These are phyloP conservation scores for Schizosaccharomyces versatilis DNA, from an alignment of 1,139 yeast genomes.

Conservation along the genomic window DNA sequence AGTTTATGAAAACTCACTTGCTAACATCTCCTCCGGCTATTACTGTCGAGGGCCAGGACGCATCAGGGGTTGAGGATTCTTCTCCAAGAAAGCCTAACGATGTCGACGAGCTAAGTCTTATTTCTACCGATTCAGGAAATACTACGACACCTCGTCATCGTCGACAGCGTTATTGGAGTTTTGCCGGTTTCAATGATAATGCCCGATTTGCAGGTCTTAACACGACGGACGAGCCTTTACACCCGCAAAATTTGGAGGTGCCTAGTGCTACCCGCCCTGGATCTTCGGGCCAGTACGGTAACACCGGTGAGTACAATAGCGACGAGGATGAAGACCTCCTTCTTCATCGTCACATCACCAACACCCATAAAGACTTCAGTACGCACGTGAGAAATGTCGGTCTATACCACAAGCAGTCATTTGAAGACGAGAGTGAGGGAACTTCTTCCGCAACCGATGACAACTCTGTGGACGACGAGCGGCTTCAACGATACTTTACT, in stretches of 20 bases:
- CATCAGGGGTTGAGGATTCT: neutral
- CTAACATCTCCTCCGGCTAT: neutral
- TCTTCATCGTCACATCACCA: neutral
- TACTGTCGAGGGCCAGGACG: neutral
- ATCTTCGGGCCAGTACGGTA: too few species aligned
- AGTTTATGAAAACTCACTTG: neutral
- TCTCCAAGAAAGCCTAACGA: neutral
- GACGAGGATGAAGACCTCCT: neutral
- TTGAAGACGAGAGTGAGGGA: neutral
- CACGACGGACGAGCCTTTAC: neutral
- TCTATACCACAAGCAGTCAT: neutral
- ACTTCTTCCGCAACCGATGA: neutral
- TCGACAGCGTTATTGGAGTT: slow-evolving; percentile 8
- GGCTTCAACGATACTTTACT: neutral
- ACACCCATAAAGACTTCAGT: neutral
- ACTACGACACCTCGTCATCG: neutral
- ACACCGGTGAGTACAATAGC: too few species aligned
- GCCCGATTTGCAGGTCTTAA: neutral
- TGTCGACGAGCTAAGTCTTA: neutral
- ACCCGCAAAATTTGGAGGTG: neutral
- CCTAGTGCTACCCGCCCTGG: neutral
- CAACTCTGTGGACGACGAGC: neutral
- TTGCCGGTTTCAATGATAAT: slow-evolving; percentile 6
- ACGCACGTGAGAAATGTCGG: neutral
- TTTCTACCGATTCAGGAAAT: neutral